phyloP scores from a whole-genome alignment of 345 rosid species.

The Anacardium occidentale region DNA sequence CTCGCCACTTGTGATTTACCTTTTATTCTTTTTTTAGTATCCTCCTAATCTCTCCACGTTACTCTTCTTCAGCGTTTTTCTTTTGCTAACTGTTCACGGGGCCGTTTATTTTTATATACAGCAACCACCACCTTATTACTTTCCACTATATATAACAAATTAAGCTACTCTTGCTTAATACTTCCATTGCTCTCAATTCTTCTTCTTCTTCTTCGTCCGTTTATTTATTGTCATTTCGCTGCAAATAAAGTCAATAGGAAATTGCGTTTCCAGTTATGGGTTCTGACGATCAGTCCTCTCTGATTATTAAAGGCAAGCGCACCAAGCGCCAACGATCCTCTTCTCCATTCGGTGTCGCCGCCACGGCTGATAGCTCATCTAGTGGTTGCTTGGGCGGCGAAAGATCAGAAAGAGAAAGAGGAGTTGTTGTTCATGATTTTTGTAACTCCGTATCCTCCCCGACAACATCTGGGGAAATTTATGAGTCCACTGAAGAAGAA shows the following conservation, averaged over 20 bases:
- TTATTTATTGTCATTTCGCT: neutral
- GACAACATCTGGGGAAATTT: constrained; percentile 31
- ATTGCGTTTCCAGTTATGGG: neutral
- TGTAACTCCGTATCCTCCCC: constrained; percentile 42
- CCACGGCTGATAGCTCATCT: constrained; percentile 50
- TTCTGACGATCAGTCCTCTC: constrained; percentile 28
- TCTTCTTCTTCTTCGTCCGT: too few relatives aligned
- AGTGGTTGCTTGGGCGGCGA: constrained; percentile 32
- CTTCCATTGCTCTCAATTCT: constrained; percentile 14
- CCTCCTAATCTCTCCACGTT: neutral
- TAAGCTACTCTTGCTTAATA: constrained; percentile 28
- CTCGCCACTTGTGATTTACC: neutral
- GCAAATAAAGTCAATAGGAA: neutral
- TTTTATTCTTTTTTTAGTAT: constrained; percentile 4
- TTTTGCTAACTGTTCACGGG: too few relatives aligned
- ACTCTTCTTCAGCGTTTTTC: constrained; percentile 26
- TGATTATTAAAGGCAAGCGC: constrained; percentile 67
- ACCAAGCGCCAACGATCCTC: constrained; percentile 70
- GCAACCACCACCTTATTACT: constrained; percentile 46
- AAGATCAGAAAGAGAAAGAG: constrained; percentile 26
- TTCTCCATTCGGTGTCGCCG: constrained; percentile 37
- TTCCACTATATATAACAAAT: constrained; percentile 38
- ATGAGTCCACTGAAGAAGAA: constrained; percentile 64
- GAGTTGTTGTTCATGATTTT: constrained; percentile 28
- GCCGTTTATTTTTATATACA: too few relatives aligned